Evolutionary conservation across 2,329 filamentous ascomycete species (phyloP).

Genomic region (Sclerotiophoma versabilis): DNA sequence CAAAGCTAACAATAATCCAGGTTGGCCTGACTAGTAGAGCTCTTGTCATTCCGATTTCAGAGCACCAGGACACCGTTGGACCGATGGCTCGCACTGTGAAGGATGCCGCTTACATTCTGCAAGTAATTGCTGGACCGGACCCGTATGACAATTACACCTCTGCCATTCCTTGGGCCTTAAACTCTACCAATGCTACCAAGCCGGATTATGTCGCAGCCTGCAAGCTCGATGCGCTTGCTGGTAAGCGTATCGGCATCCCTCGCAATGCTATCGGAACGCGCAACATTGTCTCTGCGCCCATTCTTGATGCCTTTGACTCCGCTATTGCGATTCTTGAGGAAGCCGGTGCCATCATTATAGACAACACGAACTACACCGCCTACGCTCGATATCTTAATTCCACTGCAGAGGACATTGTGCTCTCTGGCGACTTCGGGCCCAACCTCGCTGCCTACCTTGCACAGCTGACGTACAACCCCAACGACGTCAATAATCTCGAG

Average conservation of each 20-base stretch:
- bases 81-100: conserved; percentile 66
- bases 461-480: conserved; percentile 64
- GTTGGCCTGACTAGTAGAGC: conserved; percentile 67
- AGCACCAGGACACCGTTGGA: conserved; percentile 64
- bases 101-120: conserved; percentile 64
- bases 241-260: conserved; percentile 70
- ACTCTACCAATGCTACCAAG: conserved; percentile 49
- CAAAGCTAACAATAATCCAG: neutral
- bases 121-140: conserved; percentile 65
- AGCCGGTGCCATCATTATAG: conserved; percentile 67
- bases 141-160: conserved; percentile 64
- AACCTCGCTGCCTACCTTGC: conserved; percentile 65
- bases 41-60: conserved; percentile 70
- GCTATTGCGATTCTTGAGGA: conserved; percentile 61
- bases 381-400: conserved; percentile 55
- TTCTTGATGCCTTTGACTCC: conserved; percentile 63
- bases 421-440: conserved; percentile 66
- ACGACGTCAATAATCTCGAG: conserved; percentile 59
- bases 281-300: conserved; percentile 40
- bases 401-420: conserved; percentile 54
- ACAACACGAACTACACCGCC: conserved; percentile 65
- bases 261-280: conserved; percentile 61
- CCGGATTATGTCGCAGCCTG: conserved; percentile 70
- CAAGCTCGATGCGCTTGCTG: conserved; percentile 59
- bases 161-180: conserved; percentile 59